These are phyloP conservation scores for Claviceps pusilla DNA, from an alignment of 2,329 filamentous ascomycete species.

Conservation along the genomic window DNA sequence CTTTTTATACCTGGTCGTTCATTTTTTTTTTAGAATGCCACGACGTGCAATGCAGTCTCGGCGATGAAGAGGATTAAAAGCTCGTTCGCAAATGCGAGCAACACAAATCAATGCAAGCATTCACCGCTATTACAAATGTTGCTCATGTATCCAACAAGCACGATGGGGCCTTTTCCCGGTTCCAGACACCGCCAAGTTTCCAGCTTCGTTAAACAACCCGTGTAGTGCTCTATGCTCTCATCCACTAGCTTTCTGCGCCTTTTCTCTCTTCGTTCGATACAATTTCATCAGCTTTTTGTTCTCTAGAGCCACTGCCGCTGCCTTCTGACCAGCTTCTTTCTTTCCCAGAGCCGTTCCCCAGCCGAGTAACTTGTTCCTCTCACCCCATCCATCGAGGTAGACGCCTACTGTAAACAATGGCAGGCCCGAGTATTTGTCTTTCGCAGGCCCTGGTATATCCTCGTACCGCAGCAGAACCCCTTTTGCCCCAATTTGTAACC, in stretches of 20 bases:
- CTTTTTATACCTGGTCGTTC: too few relatives aligned
- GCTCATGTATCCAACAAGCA: not conserved
- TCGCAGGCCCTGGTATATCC: constrained; percentile 36
- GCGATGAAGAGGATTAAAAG: not conserved
- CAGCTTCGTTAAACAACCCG: not conserved
- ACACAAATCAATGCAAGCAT: not conserved
- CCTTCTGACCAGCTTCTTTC: constrained; percentile 52
- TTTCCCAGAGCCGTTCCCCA: constrained; percentile 50
- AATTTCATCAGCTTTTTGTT: constrained; percentile 49
- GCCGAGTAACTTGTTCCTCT: constrained; percentile 45
- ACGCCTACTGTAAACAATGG: constrained; percentile 48
- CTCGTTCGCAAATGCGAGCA: too few relatives aligned
- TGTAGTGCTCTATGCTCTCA: not conserved
- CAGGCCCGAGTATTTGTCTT: constrained; percentile 37
- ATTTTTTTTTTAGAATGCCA: too few relatives aligned
- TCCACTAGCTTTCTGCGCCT: not conserved
- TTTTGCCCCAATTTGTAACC: constrained; percentile 32
- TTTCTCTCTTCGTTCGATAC: constrained; percentile 31
- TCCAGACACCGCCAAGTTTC: not conserved
- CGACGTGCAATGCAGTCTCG: too few relatives aligned
- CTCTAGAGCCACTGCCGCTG: constrained; percentile 47
- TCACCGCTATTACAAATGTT: not conserved
- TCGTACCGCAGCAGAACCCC: constrained; percentile 48
- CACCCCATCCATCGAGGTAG: constrained; percentile 55
- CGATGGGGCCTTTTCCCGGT: not conserved